Conservation (phyloP, 2,329 filamentous ascomycete genomes). For the Calycina herbarum region DNA sequence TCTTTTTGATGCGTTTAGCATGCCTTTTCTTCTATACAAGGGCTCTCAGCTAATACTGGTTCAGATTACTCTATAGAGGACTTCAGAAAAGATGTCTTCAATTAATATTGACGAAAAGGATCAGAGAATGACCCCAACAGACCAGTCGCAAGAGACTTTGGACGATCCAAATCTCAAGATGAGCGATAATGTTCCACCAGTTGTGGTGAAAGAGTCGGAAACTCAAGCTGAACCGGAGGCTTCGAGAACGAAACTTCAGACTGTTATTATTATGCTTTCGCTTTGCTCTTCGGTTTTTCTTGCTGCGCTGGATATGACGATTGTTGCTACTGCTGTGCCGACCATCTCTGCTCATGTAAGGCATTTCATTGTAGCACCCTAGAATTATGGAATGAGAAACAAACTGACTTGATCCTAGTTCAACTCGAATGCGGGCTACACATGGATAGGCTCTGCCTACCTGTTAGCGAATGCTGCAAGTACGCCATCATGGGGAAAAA, state of each 20-base stretch:
- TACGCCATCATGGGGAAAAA: slow-evolving; percentile 64
- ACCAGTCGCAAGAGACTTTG: background rate
- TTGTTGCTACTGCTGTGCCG: slow-evolving; percentile 61
- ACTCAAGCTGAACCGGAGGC: slow-evolving; percentile 32
- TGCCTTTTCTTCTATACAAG: no score
- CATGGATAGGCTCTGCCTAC: slow-evolving; percentile 76
- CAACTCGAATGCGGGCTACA: slow-evolving; percentile 54
- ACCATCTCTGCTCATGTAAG: slow-evolving; percentile 51
- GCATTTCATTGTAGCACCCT: no score
- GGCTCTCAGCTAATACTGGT: no score
- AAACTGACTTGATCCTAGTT: slow-evolving; percentile 37
- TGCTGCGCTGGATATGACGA: slow-evolving; percentile 45
- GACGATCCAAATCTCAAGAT: background rate
- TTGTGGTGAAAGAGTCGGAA: background rate
- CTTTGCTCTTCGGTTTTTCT: slow-evolving; percentile 38
- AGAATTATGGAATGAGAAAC: background rate
- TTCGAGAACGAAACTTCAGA: slow-evolving; percentile 35
- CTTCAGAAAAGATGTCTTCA: no score
- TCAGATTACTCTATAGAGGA: no score
- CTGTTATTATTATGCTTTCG: slow-evolving; percentile 35
- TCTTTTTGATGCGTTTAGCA: no score
- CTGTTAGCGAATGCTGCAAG: slow-evolving; percentile 67
- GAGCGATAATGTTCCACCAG: background rate
- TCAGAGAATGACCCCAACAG: background rate
- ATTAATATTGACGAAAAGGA: no score